These are phyloP conservation scores for Asterella californica DNA, from an alignment of 225 moss, liverwort and hornwort species.

Conservation along the genomic window DNA sequence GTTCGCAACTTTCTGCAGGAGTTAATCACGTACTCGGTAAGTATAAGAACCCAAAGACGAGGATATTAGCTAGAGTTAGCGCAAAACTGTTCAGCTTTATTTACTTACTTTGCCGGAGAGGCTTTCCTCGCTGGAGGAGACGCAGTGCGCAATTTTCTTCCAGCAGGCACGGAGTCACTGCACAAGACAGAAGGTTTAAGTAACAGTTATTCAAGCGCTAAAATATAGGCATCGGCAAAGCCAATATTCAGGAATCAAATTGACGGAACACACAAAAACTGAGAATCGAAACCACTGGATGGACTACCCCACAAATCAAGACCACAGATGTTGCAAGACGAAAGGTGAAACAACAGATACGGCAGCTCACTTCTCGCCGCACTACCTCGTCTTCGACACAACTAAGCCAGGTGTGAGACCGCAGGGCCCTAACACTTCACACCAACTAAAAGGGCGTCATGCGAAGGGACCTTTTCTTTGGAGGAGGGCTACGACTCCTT, in stretches of 20 bases:
- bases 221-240: background rate
- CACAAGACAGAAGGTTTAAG: conserved; percentile 8
- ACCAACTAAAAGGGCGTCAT: conserved; percentile 24
- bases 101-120: conserved; percentile 65
- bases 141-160: conserved; percentile 54
- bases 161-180: conserved; percentile 53
- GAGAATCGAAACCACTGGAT: background rate
- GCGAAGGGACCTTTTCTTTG: conserved; percentile 54
- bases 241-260: background rate
- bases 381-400: conserved; percentile 8
- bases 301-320: background rate
- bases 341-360: background rate
- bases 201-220: background rate
- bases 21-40: background rate
- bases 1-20: conserved; percentile 59
- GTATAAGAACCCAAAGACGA: background rate
- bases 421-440: conserved; percentile 16
- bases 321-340: background rate
- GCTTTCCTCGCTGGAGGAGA: conserved; percentile 60
- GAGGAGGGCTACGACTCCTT: conserved; percentile 82
- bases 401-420: conserved; percentile 6
- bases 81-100: background rate
- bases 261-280: background rate
- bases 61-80: background rate
- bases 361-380: conserved; percentile 3